Conservation (phyloP, 1,139 yeast genomes). For the Pichia sp. region DNA sequence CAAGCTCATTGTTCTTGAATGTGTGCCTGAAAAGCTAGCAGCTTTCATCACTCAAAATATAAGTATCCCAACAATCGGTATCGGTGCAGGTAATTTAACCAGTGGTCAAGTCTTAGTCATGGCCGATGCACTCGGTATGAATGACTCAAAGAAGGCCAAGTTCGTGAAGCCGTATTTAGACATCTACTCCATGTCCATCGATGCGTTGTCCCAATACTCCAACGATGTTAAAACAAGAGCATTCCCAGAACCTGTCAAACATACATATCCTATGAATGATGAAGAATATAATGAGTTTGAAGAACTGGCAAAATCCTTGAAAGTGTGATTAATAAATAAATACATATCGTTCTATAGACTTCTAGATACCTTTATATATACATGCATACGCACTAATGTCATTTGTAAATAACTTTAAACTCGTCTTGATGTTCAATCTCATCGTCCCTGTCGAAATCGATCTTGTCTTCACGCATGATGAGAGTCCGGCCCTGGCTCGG, state of each 20-base stretch:
- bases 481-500: conserved; percentile 55
- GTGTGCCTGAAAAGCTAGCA: conserved; percentile 80
- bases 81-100: conserved; percentile 87
- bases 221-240: conserved; percentile 50
- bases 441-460: conserved; percentile 20
- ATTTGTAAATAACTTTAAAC: conserved; percentile 20
- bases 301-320: conserved; percentile 24
- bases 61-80: conserved; percentile 84
- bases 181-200: conserved; percentile 48
- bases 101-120: conserved; percentile 92
- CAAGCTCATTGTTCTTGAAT: conserved; percentile 74
- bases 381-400: too few species aligned
- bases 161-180: conserved; percentile 73
- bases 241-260: conserved; percentile 64
- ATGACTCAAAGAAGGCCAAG: conserved; percentile 53
- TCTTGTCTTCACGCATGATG: conserved; percentile 24
- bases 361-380: too few species aligned
- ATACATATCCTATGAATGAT: conserved; percentile 70
- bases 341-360: too few species aligned
- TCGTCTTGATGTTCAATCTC: conserved; percentile 15
- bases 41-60: conserved; percentile 57
- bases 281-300: conserved; percentile 57
- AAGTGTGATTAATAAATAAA: too few species aligned
- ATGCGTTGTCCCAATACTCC: conserved; percentile 53
- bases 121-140: conserved; percentile 81